Conservation (phyloP, 1,284 basidiomycete species). For the Bondarzewia mesenterica region DNA sequence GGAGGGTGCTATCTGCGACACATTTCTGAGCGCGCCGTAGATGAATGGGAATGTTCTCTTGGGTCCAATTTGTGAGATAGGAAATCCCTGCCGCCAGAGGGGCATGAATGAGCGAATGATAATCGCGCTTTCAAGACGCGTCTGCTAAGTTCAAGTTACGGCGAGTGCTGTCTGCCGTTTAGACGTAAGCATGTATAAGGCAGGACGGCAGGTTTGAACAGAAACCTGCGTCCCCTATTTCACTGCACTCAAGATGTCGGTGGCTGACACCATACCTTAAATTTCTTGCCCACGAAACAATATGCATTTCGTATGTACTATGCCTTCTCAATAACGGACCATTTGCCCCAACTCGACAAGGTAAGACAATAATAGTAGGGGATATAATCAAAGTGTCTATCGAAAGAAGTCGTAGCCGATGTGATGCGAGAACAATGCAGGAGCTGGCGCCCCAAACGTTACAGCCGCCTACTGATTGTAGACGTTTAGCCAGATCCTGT, state of each 20-base stretch:
- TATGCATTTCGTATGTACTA: not conserved
- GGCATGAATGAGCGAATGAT: not conserved
- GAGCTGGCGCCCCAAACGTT: conserved; percentile 20
- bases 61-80: not conserved
- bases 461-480: conserved; percentile 13
- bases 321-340: not conserved
- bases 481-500: conserved; percentile 41
- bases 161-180: too few species aligned
- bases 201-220: too few species aligned
- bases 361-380: conserved; percentile 17
- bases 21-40: not conserved
- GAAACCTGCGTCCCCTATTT: too few species aligned
- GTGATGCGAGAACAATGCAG: conserved; percentile 23
- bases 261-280: not conserved
- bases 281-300: not conserved
- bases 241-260: too few species aligned
- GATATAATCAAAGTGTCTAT: conserved; percentile 27
- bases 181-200: too few species aligned
- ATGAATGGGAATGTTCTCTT: not conserved
- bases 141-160: too few species aligned
- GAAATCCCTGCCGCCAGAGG: not conserved
- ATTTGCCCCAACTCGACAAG: conserved; percentile 7
- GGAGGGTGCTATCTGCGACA: conserved; percentile 3
- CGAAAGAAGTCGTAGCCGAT: conserved; percentile 23
- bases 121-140: too few species aligned